Evolutionary conservation across 192 early-diverging fungal species (phyloP), one percentile per base, ranked within the genome.

Genomic region (Mortierella claussenii): DNA sequence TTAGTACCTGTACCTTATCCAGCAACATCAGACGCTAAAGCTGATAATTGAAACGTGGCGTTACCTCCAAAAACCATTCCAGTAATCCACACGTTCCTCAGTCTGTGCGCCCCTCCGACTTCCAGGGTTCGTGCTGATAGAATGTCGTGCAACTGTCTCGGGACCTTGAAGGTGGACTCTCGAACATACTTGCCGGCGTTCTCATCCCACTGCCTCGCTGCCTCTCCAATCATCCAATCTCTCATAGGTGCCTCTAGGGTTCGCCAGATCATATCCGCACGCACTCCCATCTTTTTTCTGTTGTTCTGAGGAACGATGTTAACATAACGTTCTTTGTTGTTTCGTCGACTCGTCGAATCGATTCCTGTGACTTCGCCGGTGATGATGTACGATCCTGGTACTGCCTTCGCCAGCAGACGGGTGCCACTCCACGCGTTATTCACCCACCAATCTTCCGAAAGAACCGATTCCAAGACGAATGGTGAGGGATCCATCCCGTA

Each of bases 151-250:
- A 61, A 8, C 46, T 61, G 32, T 36, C 59, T 44, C 20, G 59
- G 59, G 20, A 36, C 46, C 46, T 61, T 61, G 34, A 61, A 61
- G 46, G n/a, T 40, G 33, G 49, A 52, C 46, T 50, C 50, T 52
- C 27, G 61, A 53, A 52, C 49, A 63, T 63, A 63, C 61, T 63
- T 63, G 47, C 49, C 49, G 50, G 49, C 50, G 10, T 51, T 52
- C 36, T 63, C 61, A 43, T 53, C 50, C 61, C 40, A 53, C 24
- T 52, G 27, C 28, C 34, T 51, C 26, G 61, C 48, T 23, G 40
- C 61, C 26, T 63, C 61, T n/a, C 33, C 60, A 62, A 63, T 63
- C 50, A 52, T 52, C 49, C 49, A 62, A 52, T 62, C 60, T 51
- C 47, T 33, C 49, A 50, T 20, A 40, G 47, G 48, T 15, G 49